Conservation (phyloP, 345 rosid genomes). For the Salix brachista region DNA sequence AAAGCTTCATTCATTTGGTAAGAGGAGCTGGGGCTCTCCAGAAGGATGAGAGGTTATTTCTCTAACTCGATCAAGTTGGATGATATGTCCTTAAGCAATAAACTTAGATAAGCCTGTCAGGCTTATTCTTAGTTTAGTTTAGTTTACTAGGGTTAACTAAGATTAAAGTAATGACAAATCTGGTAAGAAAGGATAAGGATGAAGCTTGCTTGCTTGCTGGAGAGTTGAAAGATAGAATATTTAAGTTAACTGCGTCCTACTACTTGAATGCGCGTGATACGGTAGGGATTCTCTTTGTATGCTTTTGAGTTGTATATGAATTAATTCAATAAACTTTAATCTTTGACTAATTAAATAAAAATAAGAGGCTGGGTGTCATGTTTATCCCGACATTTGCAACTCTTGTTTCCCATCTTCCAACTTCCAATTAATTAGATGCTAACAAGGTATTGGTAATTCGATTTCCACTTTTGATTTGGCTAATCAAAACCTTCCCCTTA, state of each 20-base stretch:
- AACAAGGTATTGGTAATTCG: conserved; percentile 7
- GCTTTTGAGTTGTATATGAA: conserved; percentile 40
- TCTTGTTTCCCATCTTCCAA: conserved; percentile 53
- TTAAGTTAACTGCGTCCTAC: conserved; percentile 17
- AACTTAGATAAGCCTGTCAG: conserved; percentile 2
- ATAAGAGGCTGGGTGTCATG: conserved; percentile 34
- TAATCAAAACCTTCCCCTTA: conserved; percentile 16
- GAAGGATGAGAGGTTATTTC: conserved; percentile 8
- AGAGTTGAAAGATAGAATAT: background rate
- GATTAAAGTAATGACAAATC: conserved; percentile 19
- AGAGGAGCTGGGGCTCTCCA: background rate
- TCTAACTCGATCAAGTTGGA: conserved; percentile 19
- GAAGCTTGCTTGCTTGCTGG: conserved; percentile 6
- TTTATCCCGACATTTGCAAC: conserved; percentile 47
- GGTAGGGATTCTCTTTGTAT: conserved; percentile 31
- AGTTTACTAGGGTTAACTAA: conserved; percentile 23
- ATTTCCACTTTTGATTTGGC: conserved; percentile 21
- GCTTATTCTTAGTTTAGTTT: too few species aligned
- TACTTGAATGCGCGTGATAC: conserved; percentile 38
- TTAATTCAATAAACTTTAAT: conserved; percentile 20
- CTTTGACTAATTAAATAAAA: conserved; percentile 2
- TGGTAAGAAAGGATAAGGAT: conserved; percentile 50
- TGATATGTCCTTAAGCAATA: background rate
- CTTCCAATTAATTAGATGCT: conserved; percentile 25
- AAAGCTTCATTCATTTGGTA: background rate